phyloP scores from a whole-genome alignment of 1,284 basidiomycete genomes.

The Ganoderma lingzhi region DNA sequence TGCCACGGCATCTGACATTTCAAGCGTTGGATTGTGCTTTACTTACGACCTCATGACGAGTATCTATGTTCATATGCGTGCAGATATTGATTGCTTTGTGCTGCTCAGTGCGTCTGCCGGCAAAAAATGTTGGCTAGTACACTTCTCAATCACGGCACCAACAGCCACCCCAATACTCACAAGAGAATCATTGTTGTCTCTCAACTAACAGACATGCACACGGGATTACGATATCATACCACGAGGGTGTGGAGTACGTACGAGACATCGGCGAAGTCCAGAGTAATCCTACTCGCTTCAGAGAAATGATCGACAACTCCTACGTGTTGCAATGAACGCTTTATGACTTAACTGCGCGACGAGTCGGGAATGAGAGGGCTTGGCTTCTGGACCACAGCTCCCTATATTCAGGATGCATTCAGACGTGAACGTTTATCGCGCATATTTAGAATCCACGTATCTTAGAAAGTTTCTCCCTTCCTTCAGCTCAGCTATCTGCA shows the following conservation, averaged over 20 bases:
- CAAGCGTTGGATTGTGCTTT: not conserved
- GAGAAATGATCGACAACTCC: not conserved
- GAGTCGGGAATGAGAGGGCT: not conserved
- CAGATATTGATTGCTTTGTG: not conserved
- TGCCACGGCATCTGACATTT: conserved; percentile 12
- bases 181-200: not conserved
- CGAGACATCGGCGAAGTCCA: not conserved
- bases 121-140: not conserved
- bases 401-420: too few species aligned
- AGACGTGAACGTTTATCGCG: too few species aligned
- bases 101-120: not conserved
- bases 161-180: not conserved
- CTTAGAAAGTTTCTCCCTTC: too few species aligned
- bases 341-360: not conserved
- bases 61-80: conserved; percentile 4
- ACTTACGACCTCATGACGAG: conserved; percentile 5
- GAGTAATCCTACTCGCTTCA: not conserved
- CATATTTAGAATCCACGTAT: too few species aligned
- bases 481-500: too few species aligned
- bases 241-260: not conserved
- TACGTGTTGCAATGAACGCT: not conserved
- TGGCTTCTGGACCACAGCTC: too few species aligned
- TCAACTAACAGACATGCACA: not conserved
- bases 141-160: not conserved
- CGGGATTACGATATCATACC: not conserved